These are phyloP conservation scores for Fusarium lateritium DNA, from an alignment of 2,329 filamentous ascomycete genomes.

Conservation along the genomic window DNA sequence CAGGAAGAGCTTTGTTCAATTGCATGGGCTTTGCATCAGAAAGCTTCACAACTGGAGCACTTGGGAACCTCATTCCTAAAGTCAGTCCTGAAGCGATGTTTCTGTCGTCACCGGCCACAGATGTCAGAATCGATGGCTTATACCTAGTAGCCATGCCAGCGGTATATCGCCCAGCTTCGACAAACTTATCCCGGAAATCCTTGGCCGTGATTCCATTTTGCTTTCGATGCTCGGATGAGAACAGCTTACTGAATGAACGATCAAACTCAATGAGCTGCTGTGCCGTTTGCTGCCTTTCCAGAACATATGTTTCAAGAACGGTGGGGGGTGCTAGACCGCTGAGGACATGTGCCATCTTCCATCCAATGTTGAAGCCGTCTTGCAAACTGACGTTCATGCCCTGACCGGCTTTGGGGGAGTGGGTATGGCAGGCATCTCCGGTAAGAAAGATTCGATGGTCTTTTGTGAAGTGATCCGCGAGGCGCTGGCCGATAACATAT, in stretches of 20 bases:
- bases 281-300: constrained; percentile 65
- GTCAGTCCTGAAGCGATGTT: constrained; percentile 6
- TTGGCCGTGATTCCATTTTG: constrained; percentile 9
- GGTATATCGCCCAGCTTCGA: constrained; percentile 41
- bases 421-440: constrained; percentile 72
- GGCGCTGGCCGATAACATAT: constrained; percentile 75
- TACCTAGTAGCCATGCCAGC: constrained; percentile 38
- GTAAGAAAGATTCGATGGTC: constrained; percentile 76
- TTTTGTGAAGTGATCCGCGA: constrained; percentile 56
- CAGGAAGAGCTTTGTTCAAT: constrained; percentile 13
- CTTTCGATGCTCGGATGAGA: constrained; percentile 37
- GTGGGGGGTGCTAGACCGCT: constrained; percentile 43
- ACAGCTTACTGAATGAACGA: constrained; percentile 48
- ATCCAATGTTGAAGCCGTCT: constrained; percentile 69
- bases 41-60: constrained; percentile 26
- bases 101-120: fast-evolving
- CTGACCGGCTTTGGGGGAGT: constrained; percentile 73
- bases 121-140: constrained; percentile 19
- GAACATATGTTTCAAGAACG: constrained; percentile 63
- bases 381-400: constrained; percentile 82
- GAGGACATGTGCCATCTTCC: constrained; percentile 66
- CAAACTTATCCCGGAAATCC: constrained; percentile 39
- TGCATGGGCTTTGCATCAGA: constrained; percentile 44
- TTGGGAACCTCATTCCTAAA: constrained; percentile 43
- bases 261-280: constrained; percentile 63